Base-by-base conservation (phyloP, 495 filamentous ascomycete genomes). In the Astrothelium macrocarpum region DNA sequence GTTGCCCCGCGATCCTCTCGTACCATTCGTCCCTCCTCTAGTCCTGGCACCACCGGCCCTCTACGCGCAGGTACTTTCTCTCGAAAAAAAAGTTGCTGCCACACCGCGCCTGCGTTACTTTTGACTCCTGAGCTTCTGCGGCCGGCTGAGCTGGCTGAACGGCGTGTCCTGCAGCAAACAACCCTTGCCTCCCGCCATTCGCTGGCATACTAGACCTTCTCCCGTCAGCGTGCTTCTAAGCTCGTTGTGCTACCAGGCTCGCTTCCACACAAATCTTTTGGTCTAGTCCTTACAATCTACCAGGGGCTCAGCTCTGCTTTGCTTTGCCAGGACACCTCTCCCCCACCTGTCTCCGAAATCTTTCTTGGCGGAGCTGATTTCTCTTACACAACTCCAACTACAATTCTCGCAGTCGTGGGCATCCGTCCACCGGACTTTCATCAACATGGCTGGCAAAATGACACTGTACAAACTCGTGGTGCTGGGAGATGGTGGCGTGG, bases 401-500 rank as follows among this genome's bases (percentile, higher is more conserved):
- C 12, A 9, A 11, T 9, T 29, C 11, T 56, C 23, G 11, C 25
- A n/a, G 11, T 26, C 49, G 43, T 3, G 9, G 7, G 43, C 43
- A 3, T 9, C n/a, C 25, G 16, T 5, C n/a, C 59, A 16, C 32
- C 39, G 28, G 18, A 64, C 42, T 14, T 9, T 32, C 45, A 2
- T 32, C 66, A 77, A 59, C 39, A 88, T 88, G 85, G 79, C 85
- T 71, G 85, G 84, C 59, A 87, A 94, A 82, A 96, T 96, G 93
- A 95, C 91, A 71, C 79, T 97, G 73, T 96, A 97, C 79, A 98
- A 97, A 77, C 78, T 98, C 83, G 94, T 97, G 83, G 94, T 98
- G 79, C 83, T 97, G 36, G 94, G 94, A 62, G 89, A 91, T 72
- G 89, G 89, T 76, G 89, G 89, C 74, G 91, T 96, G 62, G 94